Base-by-base conservation (phyloP, 768 basidiomycete species). In the Termitomyces sp. region DNA sequence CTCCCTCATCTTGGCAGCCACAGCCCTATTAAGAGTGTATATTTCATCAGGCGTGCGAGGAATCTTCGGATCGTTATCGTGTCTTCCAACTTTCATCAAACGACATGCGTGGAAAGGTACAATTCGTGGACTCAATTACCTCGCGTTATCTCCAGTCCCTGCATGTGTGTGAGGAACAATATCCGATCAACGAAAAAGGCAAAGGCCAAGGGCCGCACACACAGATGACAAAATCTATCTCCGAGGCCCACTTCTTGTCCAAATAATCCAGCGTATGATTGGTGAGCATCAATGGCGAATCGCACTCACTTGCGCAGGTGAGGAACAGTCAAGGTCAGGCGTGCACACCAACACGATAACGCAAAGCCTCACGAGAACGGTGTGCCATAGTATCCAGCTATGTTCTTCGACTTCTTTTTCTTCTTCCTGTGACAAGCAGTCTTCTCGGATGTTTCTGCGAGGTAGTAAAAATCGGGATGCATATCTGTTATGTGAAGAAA, bases 191-290 rank as follows among this genome's bases (percentile, higher is more conserved):
- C 53, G 15, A 45, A 32, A 54, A 26, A 45, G 51, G n/a, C 35
- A 19, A 51, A 28, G 37, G 48, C 58, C n/a, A n/a, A n/a, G 34
- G 45, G 47, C 41, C 58, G 48, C 45, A 74, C 79, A 62, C 64
- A 88, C 90, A 94, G 35, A 97, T 76, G 32, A 97, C 91, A 66
- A 95, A 97, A 65, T 97, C 93, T 38, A 97, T 80, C 62, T 94
- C 84, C 56, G 81, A 76, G 41, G 85, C 80, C 91, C 90, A 94
- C 58, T 90, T 78, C 60, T 83, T 77, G 50, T 85, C 85, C 53
- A 95, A 69, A 72, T 78, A 90, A 59, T 93, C 86, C 49, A 97
- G 78, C 10, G 93, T 93, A 38, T 80, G 77, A 67, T 97, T 89
- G 32, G 87, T 83, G n/a, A 95, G 78, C 12, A 74, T 70, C 44